Percentiles rank a stretch among this genome's conserved stretches.
Conservation (phyloP, 2,329 filamentous ascomycete species). For the Chaetomiaceae sp. region DNA sequence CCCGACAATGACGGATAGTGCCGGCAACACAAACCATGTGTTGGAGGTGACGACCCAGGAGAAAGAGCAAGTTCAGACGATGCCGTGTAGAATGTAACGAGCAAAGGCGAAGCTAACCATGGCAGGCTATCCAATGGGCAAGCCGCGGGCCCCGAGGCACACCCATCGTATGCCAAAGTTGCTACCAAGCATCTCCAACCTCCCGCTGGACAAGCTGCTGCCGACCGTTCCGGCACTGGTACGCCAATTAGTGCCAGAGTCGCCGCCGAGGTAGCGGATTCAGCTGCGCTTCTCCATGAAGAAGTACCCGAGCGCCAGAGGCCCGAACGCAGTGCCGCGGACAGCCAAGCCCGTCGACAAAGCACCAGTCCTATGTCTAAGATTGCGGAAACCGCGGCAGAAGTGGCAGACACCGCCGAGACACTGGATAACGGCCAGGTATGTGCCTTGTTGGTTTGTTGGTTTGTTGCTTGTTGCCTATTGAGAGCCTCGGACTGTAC, state of each 20-base stretch:
- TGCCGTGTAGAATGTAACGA: neutral
- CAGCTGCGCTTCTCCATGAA: constrained; percentile 31
- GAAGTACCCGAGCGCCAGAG: constrained; percentile 28
- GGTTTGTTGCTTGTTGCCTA: too few relatives aligned
- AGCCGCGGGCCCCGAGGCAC: neutral
- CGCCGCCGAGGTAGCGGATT: constrained; percentile 36
- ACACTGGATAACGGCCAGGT: constrained; percentile 32
- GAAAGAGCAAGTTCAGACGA: constrained; percentile 13
- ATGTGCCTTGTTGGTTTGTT: neutral
- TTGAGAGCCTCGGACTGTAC: too few relatives aligned
- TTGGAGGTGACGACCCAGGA: constrained; percentile 33
- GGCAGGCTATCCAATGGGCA: neutral
- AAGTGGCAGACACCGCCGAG: constrained; percentile 38
- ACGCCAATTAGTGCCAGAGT: constrained; percentile 30
- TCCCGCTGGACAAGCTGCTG: neutral
- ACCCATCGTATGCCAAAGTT: neutral
- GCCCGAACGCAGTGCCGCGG: neutral
- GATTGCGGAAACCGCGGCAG: constrained; percentile 40
- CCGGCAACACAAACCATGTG: constrained; percentile 48
- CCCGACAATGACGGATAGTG: constrained; percentile 45
- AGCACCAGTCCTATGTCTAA: constrained; percentile 39
- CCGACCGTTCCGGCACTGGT: constrained; percentile 24
- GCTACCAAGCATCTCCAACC: constrained; percentile 8
- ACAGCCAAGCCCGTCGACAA: constrained; percentile 28
- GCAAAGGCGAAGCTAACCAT: neutral